Base-by-base conservation (phyloP, 2,329 filamentous ascomycete genomes). In the Colletotrichum filicis region DNA sequence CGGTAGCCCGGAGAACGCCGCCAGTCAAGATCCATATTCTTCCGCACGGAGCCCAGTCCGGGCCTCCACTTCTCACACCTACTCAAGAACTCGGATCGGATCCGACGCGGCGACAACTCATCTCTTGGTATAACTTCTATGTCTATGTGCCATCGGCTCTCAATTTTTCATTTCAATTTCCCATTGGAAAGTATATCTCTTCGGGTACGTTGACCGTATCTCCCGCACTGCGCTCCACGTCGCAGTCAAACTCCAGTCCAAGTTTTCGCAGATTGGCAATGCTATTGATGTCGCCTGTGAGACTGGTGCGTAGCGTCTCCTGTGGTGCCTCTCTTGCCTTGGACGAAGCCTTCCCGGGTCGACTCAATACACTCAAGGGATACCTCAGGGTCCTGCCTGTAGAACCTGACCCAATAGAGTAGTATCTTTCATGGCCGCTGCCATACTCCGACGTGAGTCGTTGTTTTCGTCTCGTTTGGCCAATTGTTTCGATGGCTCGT, bases 311-410 rank as follows among this genome's bases (percentile, higher is more conserved):
- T 3, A 37, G 32, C 11, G 24, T 63, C 2, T 42, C 28, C 6
- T 30, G 49, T 8, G 14, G 16, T 5, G 32, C 6, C 4, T 53
- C 16, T 5, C 12, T 57, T 6, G 19, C 12, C 5, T 5, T 14
- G n/a, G 6, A 4, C 4, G 28, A 68, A 9, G 3, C 35, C 14
- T 24, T 32, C 8, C 49, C 6, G 30, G 64, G 49, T 12, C 28
- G 57, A 22, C 58, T 68, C 37, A 71, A 3, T 9, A 68, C 28
- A 19, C 52, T 59, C n/a, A 68, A 32, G 3, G 57, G 58, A 42
- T 71, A 53, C 1, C 58, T 62, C 14, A 62, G 16, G 2, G 64
- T 63, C 19, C 37, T 63, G n/a, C 52, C 53, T 5, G 52, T 72
- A 16, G 68, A 14, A 68, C 12, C 49, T 19, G 57, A 26, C 14